These are phyloP conservation scores for Candida palmyrensis DNA, from an alignment of 805 yeast species.

Conservation along the genomic window DNA sequence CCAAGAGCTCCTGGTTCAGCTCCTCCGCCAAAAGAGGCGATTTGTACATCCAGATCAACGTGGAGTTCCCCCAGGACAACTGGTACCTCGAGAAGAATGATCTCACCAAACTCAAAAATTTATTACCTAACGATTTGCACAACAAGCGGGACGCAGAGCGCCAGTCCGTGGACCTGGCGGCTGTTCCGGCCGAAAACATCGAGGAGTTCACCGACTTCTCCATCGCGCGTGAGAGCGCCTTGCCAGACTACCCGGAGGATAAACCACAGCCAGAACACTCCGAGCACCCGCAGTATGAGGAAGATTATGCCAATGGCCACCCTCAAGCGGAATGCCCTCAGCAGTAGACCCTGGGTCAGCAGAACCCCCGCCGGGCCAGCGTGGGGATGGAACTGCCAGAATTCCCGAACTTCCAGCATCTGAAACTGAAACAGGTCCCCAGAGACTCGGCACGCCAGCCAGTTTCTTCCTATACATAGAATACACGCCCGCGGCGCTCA, in stretches of 20 bases:
- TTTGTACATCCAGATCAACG: constrained; percentile 60
- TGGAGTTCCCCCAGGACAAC: constrained; percentile 78
- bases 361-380: too few relatives aligned
- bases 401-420: too few relatives aligned
- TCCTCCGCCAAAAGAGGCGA: constrained; percentile 49
- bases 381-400: too few relatives aligned
- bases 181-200: constrained; percentile 32
- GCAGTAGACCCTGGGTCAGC: constrained; percentile 15
- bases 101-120: constrained; percentile 44
- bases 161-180: constrained; percentile 19
- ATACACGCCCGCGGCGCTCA: background rate
- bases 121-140: constrained; percentile 44
- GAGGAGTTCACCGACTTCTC: constrained; percentile 32
- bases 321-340: constrained; percentile 33
- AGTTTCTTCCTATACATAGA: too few relatives aligned
- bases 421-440: too few relatives aligned
- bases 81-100: constrained; percentile 81
- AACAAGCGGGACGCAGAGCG: constrained; percentile 17
- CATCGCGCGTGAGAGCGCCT: constrained; percentile 16
- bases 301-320: constrained; percentile 9
- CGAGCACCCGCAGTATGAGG: constrained; percentile 8
- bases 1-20: constrained; percentile 23
- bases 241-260: constrained; percentile 27
- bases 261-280: constrained; percentile 7
- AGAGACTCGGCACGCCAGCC: too few relatives aligned